Percentiles rank a stretch among this genome's conserved stretches.
phyloP scores from a whole-genome alignment of 768 basidiomycete genomes.

The Piloderma croceum region DNA sequence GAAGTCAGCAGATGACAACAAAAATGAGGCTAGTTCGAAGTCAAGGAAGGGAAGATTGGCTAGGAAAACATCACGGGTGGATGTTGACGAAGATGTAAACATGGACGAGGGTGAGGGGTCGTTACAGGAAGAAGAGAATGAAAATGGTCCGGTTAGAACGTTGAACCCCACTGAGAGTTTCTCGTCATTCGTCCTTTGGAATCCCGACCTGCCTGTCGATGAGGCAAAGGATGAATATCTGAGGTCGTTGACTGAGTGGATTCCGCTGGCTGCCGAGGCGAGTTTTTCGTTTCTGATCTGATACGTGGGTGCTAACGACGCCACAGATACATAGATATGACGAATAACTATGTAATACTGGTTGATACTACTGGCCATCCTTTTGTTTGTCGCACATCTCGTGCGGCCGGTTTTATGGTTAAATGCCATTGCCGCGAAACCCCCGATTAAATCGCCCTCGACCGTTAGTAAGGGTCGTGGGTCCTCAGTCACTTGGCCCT shows the following conservation, averaged over 20 bases:
- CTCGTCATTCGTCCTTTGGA: slow-evolving; percentile 68
- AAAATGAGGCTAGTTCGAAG: slow-evolving; percentile 7
- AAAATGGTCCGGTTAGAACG: slow-evolving; percentile 25
- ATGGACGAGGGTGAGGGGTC: slow-evolving; percentile 22
- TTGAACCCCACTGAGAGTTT: slow-evolving; percentile 53
- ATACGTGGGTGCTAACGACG: slow-evolving; percentile 9
- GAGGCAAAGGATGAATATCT: slow-evolving; percentile 68
- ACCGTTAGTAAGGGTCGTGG: too few species aligned
- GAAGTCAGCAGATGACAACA: slow-evolving; percentile 10
- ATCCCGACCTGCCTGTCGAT: slow-evolving; percentile 65
- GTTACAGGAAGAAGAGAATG: slow-evolving; percentile 25
- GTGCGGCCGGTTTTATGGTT: too few species aligned
- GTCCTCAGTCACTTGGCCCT: too few species aligned
- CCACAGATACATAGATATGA: neutral
- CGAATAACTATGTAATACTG: too few species aligned
- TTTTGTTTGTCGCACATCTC: too few species aligned
- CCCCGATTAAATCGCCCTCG: too few species aligned
- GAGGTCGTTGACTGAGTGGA: slow-evolving; percentile 68
- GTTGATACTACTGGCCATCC: too few species aligned
- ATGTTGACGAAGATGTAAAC: slow-evolving; percentile 16
- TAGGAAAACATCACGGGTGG: slow-evolving; percentile 24
- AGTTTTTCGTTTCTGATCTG: slow-evolving; percentile 11
- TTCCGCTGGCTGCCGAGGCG: slow-evolving; percentile 57
- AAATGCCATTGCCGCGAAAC: too few species aligned
- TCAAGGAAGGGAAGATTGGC: slow-evolving; percentile 10